These are phyloP conservation scores for Cenchrus fungigraminus DNA, from an alignment of 176 grass and related monocot genomes.

Conservation along the genomic window DNA sequence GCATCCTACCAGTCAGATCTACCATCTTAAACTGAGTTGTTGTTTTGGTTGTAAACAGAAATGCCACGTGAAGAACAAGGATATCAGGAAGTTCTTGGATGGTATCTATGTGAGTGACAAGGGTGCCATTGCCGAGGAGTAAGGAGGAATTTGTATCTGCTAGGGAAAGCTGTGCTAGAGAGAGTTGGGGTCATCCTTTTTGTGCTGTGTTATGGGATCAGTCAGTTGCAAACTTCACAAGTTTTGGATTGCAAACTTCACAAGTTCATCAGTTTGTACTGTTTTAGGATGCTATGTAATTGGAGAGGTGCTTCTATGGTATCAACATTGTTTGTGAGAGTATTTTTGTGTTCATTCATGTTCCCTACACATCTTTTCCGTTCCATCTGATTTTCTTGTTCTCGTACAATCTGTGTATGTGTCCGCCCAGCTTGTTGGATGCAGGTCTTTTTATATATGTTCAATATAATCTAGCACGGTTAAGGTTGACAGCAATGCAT, in stretches of 20 bases:
- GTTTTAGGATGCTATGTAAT: conserved; percentile 27
- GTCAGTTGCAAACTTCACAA: conserved; percentile 1
- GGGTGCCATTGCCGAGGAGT: conserved; percentile 52
- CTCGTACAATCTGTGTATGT: too few relatives aligned
- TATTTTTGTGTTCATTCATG: not conserved
- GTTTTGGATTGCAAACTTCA: not conserved
- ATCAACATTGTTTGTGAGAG: conserved; percentile 18
- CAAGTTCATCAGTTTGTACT: conserved; percentile 43
- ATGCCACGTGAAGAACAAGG: conserved; percentile 87
- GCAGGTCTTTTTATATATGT: too few relatives aligned
- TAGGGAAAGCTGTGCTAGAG: conserved; percentile 15
- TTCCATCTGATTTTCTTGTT: not conserved
- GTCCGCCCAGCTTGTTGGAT: too few relatives aligned
- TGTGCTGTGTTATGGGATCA: conserved; percentile 13
- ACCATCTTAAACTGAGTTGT: not conserved
- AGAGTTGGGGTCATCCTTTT: conserved; percentile 12
- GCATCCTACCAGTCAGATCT: not conserved
- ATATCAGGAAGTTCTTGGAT: conserved; percentile 84
- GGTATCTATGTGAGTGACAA: conserved; percentile 83
- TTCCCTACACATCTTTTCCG: not conserved
- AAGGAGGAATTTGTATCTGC: conserved; percentile 45
- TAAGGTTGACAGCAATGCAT: too few relatives aligned
- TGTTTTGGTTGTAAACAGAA: conserved; percentile 49
- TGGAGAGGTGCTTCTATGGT: conserved; percentile 18
- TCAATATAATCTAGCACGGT: too few relatives aligned